Evolutionary conservation across 371 early-diverging fungal genomes (phyloP).

Genomic region (Lichtheimia hyalospora): DNA sequence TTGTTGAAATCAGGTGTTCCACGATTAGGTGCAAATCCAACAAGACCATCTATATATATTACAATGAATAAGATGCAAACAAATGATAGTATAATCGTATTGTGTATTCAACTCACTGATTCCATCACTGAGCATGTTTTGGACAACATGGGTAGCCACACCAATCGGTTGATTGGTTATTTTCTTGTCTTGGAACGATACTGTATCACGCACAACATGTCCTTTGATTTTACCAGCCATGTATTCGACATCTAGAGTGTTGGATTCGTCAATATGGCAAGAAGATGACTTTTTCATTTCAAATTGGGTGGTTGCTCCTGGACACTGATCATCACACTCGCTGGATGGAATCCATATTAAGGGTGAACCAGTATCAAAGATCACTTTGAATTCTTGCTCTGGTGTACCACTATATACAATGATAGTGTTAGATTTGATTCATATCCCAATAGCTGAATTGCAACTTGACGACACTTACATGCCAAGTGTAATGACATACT

Average conservation of each 20-base stretch:
- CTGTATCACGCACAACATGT: slow-evolving; percentile 9
- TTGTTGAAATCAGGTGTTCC: slow-evolving; percentile 11
- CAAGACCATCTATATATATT: slow-evolving; percentile 13
- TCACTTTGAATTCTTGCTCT: slow-evolving; percentile 85
- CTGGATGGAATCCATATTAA: slow-evolving; percentile 11
- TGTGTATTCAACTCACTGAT: slow-evolving; percentile 9
- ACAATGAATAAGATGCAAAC: neutral
- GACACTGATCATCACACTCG: neutral
- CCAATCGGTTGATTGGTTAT: slow-evolving; percentile 18
- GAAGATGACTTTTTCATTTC: slow-evolving; percentile 2
- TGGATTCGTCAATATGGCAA: neutral
- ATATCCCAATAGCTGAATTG: no score
- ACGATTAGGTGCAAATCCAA: slow-evolving; percentile 17
- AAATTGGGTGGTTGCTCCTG: slow-evolving; percentile 2
- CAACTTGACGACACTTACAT: slow-evolving; percentile 3
- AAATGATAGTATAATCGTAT: neutral
- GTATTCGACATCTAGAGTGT: slow-evolving; percentile 7
- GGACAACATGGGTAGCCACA: slow-evolving; percentile 10
- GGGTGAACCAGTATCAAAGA: slow-evolving; percentile 82
- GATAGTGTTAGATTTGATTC: no score
- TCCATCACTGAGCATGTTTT: slow-evolving; percentile 6
- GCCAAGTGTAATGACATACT: slow-evolving; percentile 15
- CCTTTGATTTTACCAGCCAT: slow-evolving; percentile 17
- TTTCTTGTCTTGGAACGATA: slow-evolving; percentile 7
- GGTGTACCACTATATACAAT: slow-evolving; percentile 73